Conservation (phyloP, 2,329 filamentous ascomycete genomes). For the Dichotomopilus funicola region DNA sequence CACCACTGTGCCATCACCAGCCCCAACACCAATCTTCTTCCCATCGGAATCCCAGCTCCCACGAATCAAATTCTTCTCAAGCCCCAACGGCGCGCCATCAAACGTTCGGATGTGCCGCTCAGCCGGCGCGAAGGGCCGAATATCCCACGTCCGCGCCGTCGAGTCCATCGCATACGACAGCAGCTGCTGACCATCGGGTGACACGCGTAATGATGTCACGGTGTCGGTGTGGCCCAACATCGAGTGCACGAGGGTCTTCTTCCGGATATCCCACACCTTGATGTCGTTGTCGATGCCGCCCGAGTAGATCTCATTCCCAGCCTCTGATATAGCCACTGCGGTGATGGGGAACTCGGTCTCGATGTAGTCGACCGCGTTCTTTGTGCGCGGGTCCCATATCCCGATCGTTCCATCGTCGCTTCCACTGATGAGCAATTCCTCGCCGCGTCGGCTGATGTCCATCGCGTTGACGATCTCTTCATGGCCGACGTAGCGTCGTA, state of each 20-base stretch:
- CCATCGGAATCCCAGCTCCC: constrained; percentile 87
- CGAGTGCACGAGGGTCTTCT: constrained; percentile 80
- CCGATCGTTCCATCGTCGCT: constrained; percentile 92
- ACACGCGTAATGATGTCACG: constrained; percentile 82
- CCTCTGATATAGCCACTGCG: constrained; percentile 82
- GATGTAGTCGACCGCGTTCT: constrained; percentile 80
- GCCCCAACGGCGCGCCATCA: constrained; percentile 78
- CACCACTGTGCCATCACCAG: constrained; percentile 83
- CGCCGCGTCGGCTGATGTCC: constrained; percentile 81
- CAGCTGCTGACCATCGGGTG: constrained; percentile 83
- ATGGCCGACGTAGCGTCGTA: constrained; percentile 86
- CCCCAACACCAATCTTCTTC: constrained; percentile 80
- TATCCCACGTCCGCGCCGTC: constrained; percentile 91
- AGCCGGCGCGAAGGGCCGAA: constrained; percentile 85
- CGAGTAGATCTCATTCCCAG: constrained; percentile 90
- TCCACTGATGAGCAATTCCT: constrained; percentile 83
- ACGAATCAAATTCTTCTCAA: constrained; percentile 86
- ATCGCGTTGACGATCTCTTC: constrained; percentile 93
- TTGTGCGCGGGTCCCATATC: constrained; percentile 91
- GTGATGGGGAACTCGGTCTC: constrained; percentile 90
- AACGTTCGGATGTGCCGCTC: constrained; percentile 82
- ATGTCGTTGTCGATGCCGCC: constrained; percentile 97
- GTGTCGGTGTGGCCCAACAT: constrained; percentile 89
- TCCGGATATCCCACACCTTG: constrained; percentile 92
- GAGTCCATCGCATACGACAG: constrained; percentile 92